Percentiles rank a stretch among this genome's conserved stretches.
phyloP scores from a whole-genome alignment of 2,329 filamentous ascomycete species.

The Cytospora piceicola region DNA sequence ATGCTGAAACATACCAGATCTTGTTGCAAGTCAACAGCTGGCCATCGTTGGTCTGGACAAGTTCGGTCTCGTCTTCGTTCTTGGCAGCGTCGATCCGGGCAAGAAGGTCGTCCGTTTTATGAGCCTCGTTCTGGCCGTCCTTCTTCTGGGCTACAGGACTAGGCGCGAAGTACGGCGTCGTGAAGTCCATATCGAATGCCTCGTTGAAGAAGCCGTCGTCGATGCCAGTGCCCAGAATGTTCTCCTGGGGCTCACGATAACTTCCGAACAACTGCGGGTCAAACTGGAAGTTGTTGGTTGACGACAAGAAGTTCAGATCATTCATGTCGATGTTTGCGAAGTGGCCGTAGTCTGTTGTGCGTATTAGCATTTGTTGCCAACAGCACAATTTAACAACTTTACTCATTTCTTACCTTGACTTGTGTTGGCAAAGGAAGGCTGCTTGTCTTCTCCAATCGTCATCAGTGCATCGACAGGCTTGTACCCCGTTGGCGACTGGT shows the following conservation, averaged over 20 bases:
- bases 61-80: slow-evolving; percentile 64
- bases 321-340: slow-evolving; percentile 52
- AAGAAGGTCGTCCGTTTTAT: slow-evolving; percentile 59
- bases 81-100: slow-evolving; percentile 77
- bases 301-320: slow-evolving; percentile 72
- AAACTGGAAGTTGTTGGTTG: slow-evolving; percentile 83
- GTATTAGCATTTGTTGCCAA: slow-evolving; percentile 24
- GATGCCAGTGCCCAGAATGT: slow-evolving; percentile 71
- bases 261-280: slow-evolving; percentile 90
- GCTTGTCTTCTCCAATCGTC: slow-evolving; percentile 67
- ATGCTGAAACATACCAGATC: slow-evolving; percentile 73
- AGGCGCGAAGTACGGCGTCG: slow-evolving; percentile 76
- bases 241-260: slow-evolving; percentile 89
- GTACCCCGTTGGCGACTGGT: slow-evolving; percentile 69
- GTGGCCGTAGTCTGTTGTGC: slow-evolving; percentile 43
- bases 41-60: slow-evolving; percentile 55
- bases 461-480: slow-evolving; percentile 66
- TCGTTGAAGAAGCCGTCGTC: slow-evolving; percentile 74
- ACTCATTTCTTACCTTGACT: slow-evolving; percentile 42
- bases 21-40: slow-evolving; percentile 83
- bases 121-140: slow-evolving; percentile 8
- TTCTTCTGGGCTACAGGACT: slow-evolving; percentile 59
- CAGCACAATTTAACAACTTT: neutral
- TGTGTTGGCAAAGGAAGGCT: slow-evolving; percentile 56
- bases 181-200: slow-evolving; percentile 80